Evolutionary conservation across 176 grass and related monocot species (phyloP).

Genomic region (Cenchrus americanus): DNA sequence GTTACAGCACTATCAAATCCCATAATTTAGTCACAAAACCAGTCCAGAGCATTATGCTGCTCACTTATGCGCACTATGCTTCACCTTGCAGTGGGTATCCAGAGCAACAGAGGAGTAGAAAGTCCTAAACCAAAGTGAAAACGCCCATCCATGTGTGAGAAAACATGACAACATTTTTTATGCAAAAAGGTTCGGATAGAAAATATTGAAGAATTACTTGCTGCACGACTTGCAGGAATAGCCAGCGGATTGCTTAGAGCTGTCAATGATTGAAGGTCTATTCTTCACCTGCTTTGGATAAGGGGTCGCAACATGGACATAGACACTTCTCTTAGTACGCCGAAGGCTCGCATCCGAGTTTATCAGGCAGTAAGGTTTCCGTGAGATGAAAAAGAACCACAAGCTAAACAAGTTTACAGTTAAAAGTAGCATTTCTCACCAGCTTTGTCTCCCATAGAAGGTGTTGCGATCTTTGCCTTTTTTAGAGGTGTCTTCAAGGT

Average conservation of each 20-base stretch:
- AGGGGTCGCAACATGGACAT: constrained; percentile 68
- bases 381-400: not conserved
- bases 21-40: constrained; percentile 24
- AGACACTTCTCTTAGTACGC: constrained; percentile 55
- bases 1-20: not conserved
- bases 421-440: constrained; percentile 9
- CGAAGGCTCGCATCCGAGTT: constrained; percentile 23
- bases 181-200: not conserved
- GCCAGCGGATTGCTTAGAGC: constrained; percentile 51
- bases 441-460: constrained; percentile 51
- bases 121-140: constrained; percentile 19
- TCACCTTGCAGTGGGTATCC: constrained; percentile 33
- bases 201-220: constrained; percentile 46
- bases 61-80: not conserved
- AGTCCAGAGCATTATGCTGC: not conserved
- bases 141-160: not conserved
- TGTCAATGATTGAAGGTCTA: constrained; percentile 51
- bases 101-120: not conserved
- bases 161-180: not conserved
- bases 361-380: constrained; percentile 10
- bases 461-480: constrained; percentile 64
- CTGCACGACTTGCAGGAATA: constrained; percentile 66
- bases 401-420: not conserved
- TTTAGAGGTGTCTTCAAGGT: constrained; percentile 69
- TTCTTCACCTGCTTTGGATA: constrained; percentile 62